Percentiles rank a stretch among this genome's conserved stretches.
phyloP scores from a whole-genome alignment of 75 land plant genomes.

The Selaginella tamariscina region DNA sequence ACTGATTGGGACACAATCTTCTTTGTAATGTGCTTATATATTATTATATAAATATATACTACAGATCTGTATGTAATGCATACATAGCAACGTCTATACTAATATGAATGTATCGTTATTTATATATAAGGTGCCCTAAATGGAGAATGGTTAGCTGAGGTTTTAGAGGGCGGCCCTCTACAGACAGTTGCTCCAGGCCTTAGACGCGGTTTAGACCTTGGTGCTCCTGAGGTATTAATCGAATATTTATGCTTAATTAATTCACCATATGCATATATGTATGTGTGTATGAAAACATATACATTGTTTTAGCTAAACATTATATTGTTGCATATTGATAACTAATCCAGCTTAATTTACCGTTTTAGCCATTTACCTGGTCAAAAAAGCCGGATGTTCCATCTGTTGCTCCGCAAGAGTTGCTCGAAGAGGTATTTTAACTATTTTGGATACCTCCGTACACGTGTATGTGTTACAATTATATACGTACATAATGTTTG shows the following conservation, averaged over 20 bases:
- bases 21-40: too few relatives aligned
- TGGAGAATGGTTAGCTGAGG: conserved; percentile 75
- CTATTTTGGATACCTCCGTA: too few relatives aligned
- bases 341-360: too few relatives aligned
- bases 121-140: conserved; percentile 46
- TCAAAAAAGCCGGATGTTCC: conserved; percentile 4
- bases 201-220: conserved; percentile 70
- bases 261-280: not conserved
- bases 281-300: not conserved
- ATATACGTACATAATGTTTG: not conserved
- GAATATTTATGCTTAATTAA: not conserved
- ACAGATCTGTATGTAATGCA: too few relatives aligned
- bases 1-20: too few relatives aligned
- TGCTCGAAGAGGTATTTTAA: not conserved
- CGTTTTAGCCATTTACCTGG: conserved; percentile 15
- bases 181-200: conserved; percentile 65
- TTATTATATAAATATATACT: too few relatives aligned
- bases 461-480: not conserved
- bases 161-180: conserved; percentile 54
- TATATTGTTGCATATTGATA: too few relatives aligned
- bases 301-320: not conserved
- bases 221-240: conserved; percentile 51
- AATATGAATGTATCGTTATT: too few relatives aligned
- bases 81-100: too few relatives aligned
- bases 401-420: not conserved